Evolutionary conservation across 805 yeast genomes (phyloP), one percentile per base, ranked within the genome.

Genomic region (Zygotorulaspora chibaensis): DNA sequence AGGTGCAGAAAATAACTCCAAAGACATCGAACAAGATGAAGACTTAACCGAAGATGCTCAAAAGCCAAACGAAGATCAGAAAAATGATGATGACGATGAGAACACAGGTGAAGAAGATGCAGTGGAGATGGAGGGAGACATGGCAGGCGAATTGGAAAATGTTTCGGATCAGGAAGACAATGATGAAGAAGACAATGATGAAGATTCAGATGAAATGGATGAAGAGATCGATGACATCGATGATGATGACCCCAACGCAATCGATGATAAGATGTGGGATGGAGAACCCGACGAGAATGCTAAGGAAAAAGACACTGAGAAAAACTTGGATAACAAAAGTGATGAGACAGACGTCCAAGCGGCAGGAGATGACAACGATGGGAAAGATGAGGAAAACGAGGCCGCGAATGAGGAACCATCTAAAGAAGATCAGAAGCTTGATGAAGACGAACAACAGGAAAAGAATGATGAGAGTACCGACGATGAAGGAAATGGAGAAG

Each of bases 231-330:
- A 91, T 53, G 87, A 90, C 58, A 68, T 91, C 27, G 95, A 87
- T 62, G 95, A 88, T 46, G 72, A 84, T 52, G 98, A 90, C 72
- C 96, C 96, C 1, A 87, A 89, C 66, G 96, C 96, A 2, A 80
- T 91, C 40, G 98, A 91, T 63, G 97, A 91, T 54, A 91, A 88
- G 68, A 88, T 88, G 96, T 91, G 98, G 96, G 93, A 91, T 59
- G 97, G 90, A 58, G 89, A 91, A 62, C 86, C 84, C 10, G 76
- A 81, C 46, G 88, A 83, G 12, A 79, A 79, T 52, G 75, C 78
- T 16, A 86, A 87, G 59, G 96, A 89, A 58, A 89, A 89, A 61
- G 87, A 88, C 35, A 75, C 90, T 8, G 95, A 89, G 23, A 71
- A 77, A 46, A 67, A 80, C 69, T 81, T 87, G 2, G 80, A 82